These are phyloP conservation scores for Citrus maxima DNA, from an alignment of 345 rosid genomes.

Conservation along the genomic window DNA sequence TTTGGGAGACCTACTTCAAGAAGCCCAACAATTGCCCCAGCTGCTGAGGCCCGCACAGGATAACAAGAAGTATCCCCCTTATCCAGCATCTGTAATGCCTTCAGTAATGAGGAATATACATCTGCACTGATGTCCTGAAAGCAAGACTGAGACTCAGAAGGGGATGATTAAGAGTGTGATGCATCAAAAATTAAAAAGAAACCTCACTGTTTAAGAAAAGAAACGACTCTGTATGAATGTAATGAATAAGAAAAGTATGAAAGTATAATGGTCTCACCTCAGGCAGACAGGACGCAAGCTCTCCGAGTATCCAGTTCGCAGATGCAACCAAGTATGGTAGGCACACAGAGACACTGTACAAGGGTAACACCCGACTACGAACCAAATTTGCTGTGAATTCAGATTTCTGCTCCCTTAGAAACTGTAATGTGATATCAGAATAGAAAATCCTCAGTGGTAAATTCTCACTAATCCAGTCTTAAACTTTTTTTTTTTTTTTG, in stretches of 20 bases:
- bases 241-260: conserved; percentile 2
- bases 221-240: conserved; percentile 5
- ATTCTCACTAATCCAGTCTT: conserved; percentile 1
- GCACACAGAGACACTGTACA: conserved; percentile 43
- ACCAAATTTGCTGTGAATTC: conserved; percentile 48
- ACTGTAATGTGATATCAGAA: conserved; percentile 42
- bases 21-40: conserved; percentile 68
- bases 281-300: conserved; percentile 74
- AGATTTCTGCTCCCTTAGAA: conserved; percentile 65
- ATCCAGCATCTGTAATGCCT: conserved; percentile 70
- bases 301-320: conserved; percentile 86
- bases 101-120: conserved; percentile 65
- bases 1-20: conserved; percentile 52
- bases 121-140: conserved; percentile 65
- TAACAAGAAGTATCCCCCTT: conserved; percentile 48
- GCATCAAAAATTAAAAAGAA: not conserved
- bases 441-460: not conserved
- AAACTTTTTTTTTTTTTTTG: not conserved
- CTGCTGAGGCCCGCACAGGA: conserved; percentile 82
- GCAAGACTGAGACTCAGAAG: conserved; percentile 16
- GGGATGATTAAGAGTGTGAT: not conserved
- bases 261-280: conserved; percentile 41
- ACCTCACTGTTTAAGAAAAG: not conserved
- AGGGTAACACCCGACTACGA: conserved; percentile 57
- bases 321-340: conserved; percentile 76